Evolutionary conservation across 805 yeast genomes (phyloP), one percentile per base, ranked within the genome.

Genomic region (Isabelozyma pseudorhagii): DNA sequence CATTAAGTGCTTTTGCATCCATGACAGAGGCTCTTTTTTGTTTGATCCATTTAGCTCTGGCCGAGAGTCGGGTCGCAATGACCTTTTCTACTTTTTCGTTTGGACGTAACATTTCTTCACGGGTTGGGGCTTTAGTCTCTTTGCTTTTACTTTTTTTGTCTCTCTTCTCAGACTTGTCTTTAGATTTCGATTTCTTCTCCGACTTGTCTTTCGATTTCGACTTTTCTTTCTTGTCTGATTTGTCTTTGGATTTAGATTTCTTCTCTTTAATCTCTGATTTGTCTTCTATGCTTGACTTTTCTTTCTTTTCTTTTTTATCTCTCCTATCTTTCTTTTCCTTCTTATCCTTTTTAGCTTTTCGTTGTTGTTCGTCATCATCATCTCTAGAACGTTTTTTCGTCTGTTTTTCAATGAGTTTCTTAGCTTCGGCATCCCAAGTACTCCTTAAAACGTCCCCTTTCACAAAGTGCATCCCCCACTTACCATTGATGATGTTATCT

Each of bases 11-110:
- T 65, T 89, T 84, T 2, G 87, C 79, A 64, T 93, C 98, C 84
- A 87, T 81, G 0, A 92, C 90, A 1, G 97, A 93, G 9, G 96
- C 94, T 59, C 94, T 80, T 65, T 93, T 93, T 66, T 91, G 96
- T 56, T 79, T 85, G 48, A 93, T 92, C 85, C 90, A 92, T 66
- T 82, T 85, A 18, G 96, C 84, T 65, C 98, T 81, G 4, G 87
- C 87, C 1, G 96, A 66, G 17, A 71, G 57, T 49, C 77, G 62
- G 1, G 71, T 65, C 1, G 76, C 64, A 7, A 71, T 66, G 36
- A 50, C 50, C 51, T 56, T 54, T 31, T 52, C 50, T 4, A 46
- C 51, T 31, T 46, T 49, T 27, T 52, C 58, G 28, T 52, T 55
- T 11, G 65, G 62, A 21, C 53, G 51, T 28, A 62, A 57, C 66